phyloP scores from a whole-genome alignment of 768 basidiomycete genomes.

The Cyathus striatus region DNA sequence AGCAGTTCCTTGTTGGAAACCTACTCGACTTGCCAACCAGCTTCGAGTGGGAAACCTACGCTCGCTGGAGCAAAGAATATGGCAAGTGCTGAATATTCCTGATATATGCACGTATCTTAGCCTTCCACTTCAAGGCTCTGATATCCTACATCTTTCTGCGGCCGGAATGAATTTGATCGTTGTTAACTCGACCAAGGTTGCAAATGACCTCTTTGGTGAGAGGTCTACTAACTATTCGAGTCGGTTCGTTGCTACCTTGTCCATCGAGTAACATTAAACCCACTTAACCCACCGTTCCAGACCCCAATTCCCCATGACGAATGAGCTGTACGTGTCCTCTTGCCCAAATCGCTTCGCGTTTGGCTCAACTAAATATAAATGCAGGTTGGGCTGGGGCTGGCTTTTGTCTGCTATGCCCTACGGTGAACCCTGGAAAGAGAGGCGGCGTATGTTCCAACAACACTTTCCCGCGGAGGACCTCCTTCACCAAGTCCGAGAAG shows the following conservation, averaged over 20 bases:
- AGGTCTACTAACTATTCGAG: constrained; percentile 32
- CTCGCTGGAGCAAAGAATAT: constrained; percentile 31
- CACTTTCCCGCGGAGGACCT: constrained; percentile 27
- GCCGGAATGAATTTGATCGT: constrained; percentile 16
- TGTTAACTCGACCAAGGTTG: constrained; percentile 27
- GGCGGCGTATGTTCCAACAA: constrained; percentile 33
- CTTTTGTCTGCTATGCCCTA: constrained; percentile 34
- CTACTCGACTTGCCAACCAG: constrained; percentile 30
- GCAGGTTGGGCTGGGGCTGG: constrained; percentile 38
- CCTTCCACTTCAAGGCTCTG: constrained; percentile 13
- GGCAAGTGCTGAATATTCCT: constrained; percentile 8
- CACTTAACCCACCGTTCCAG: neutral
- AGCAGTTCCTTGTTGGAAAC: constrained; percentile 35
- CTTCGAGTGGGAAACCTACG: constrained; percentile 29
- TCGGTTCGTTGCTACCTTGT: constrained; percentile 5
- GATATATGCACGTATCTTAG: neutral
- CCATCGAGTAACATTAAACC: neutral
- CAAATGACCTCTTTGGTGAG: constrained; percentile 33
- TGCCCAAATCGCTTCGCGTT: neutral
- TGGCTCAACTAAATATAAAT: neutral
- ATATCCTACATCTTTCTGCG: constrained; percentile 16
- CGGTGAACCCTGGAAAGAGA: constrained; percentile 32
- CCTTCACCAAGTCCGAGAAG: constrained; percentile 22
- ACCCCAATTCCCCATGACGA: constrained; percentile 5
- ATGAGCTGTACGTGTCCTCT: constrained; percentile 7